Base-by-base conservation (phyloP, 352 stramenopile species). In the Phytophthora foliorum region DNA sequence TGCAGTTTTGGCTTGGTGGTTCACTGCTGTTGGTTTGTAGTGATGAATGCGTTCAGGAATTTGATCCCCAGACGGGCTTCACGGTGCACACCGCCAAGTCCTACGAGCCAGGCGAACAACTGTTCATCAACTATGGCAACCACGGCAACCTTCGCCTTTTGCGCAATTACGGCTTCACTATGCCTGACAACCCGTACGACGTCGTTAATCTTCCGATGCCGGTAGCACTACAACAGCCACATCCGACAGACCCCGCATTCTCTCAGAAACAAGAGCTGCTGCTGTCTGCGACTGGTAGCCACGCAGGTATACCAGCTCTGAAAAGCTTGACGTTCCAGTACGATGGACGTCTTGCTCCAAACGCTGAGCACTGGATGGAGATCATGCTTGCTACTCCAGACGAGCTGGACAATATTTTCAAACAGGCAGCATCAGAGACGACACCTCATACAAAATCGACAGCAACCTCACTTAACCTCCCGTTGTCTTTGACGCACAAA, bases 51-150 rank as follows among this genome's bases (percentile, higher is more conserved):
- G 67, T 84, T 10, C 85, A 93, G 16, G 67, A 71, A 13, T 93
- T 86, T 39, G 87, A 93, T 27, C 31, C 53, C 1, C 73, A 89
- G 17, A 68, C 80, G 39, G 84, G 74, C 0, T 96, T 96, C 54
- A 80, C 74, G 4, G 73, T 96, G 24, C 77, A 88, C 42, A 89
- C 88, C 4, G 82, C 78, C 24, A 78, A 80, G 4, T 67, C 74
- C 3, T 91, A 94, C 55, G 62, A 73, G 9, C 60, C 73, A 0
- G 84, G 83, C 17, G 82, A 94, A 44, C 86, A 96, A 62, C 66
- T 96, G 19, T 94, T 86, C 38, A 94, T 96, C 69, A 94, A 85
- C 57, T 96, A 94, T 52, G 88, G 88, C 6, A 67, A 78, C 32
- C 84, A 92, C 50, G 57, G 76, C 9, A 94, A 93, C 53, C 63